Evolutionary conservation across 1,284 basidiomycete species (phyloP).

Genomic region (Sphaerobolus stellatus): DNA sequence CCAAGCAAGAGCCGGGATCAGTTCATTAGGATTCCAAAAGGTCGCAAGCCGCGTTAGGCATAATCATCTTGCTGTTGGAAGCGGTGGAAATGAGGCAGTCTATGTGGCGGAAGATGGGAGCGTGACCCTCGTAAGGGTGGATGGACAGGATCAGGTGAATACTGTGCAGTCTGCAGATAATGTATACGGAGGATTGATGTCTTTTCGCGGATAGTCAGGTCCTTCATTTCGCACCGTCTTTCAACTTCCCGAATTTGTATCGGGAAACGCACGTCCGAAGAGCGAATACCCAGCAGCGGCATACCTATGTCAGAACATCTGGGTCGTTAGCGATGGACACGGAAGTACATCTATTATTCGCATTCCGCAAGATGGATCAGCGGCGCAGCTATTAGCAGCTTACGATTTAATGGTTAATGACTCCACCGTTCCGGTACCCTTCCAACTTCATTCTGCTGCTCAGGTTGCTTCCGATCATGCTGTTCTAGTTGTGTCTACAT

Average conservation of each 20-base stretch:
- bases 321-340: constrained; percentile 71
- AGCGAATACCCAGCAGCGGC: constrained; percentile 77
- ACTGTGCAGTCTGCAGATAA: too few species aligned
- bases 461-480: constrained; percentile 38
- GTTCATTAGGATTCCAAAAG: constrained; percentile 67
- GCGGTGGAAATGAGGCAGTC: constrained; percentile 48
- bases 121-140: constrained; percentile 61
- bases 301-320: constrained; percentile 50
- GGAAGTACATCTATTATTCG: constrained; percentile 66
- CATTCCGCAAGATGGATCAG: constrained; percentile 30
- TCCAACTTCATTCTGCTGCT: constrained; percentile 54
- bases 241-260: constrained; percentile 19
- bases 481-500: constrained; percentile 48
- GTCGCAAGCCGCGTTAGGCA: constrained; percentile 81
- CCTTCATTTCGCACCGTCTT: constrained; percentile 16
- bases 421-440: constrained; percentile 43
- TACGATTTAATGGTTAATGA: constrained; percentile 48
- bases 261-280: constrained; percentile 30
- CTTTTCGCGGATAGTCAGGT: constrained; percentile 30
- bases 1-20: constrained; percentile 7
- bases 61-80: constrained; percentile 71
- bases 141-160: constrained; percentile 21
- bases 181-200: background rate
- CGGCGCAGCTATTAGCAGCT: constrained; percentile 49
- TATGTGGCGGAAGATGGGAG: constrained; percentile 73